These are phyloP conservation scores for Imleria badia DNA, from an alignment of 768 basidiomycete species.

Conservation along the genomic window DNA sequence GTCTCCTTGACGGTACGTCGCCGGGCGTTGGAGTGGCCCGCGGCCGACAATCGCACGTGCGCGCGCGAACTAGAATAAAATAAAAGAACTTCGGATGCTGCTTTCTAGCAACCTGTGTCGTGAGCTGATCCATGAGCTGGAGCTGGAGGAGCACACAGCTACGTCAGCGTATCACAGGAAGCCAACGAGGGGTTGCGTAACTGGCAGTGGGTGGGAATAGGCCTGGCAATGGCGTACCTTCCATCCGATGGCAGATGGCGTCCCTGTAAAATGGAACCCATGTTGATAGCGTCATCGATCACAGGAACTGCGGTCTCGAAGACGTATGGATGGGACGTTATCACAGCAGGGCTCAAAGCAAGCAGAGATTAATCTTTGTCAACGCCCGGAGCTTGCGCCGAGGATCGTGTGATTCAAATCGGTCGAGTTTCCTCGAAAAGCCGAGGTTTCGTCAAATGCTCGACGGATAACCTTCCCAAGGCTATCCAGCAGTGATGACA, in stretches of 20 bases:
- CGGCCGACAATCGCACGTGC: neutral
- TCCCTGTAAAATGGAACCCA: neutral
- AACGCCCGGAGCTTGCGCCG: neutral
- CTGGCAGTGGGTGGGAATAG: neutral
- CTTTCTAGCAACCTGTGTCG: neutral
- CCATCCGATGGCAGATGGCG: neutral
- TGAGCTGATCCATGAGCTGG: neutral
- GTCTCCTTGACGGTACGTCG: no score
- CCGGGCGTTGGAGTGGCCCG: no score
- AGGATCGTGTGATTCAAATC: neutral
- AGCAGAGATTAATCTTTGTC: neutral
- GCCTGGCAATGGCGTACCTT: neutral
- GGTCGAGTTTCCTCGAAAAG: neutral
- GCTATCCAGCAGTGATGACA: neutral
- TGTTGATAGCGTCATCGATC: neutral
- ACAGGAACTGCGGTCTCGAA: neutral
- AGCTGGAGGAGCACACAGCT: neutral
- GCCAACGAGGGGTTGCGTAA: neutral
- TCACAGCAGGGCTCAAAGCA: neutral
- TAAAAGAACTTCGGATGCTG: neutral
- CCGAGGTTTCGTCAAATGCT: neutral
- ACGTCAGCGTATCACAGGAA: slow-evolving; percentile 1
- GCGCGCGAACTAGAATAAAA: neutral
- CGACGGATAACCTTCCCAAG: neutral
- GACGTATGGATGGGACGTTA: neutral